Evolutionary conservation across 805 yeast genomes (phyloP).

Genomic region (Tetrapisispora fleetii): DNA sequence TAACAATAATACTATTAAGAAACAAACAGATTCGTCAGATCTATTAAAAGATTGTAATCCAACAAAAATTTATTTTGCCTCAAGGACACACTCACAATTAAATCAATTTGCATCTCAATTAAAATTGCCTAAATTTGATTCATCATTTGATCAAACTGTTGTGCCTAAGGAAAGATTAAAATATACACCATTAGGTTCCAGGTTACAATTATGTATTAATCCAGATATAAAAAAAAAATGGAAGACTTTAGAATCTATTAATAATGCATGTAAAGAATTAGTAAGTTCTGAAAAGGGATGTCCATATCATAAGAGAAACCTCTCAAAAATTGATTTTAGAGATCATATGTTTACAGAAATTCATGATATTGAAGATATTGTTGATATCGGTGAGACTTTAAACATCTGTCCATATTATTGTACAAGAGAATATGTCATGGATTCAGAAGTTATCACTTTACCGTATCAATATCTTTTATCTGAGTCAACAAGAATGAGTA

Average conservation of each 20-base stretch:
- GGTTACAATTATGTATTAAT: conserved; percentile 78
- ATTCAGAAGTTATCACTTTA: conserved; percentile 68
- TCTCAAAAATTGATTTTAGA: conserved; percentile 30
- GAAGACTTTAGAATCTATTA: conserved; percentile 45
- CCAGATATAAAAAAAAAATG: conserved; percentile 41
- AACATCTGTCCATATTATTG: conserved; percentile 79
- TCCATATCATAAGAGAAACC: conserved; percentile 28
- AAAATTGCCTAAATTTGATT: conserved; percentile 48
- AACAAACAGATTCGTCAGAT: not conserved
- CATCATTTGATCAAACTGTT: conserved; percentile 37
- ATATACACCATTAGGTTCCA: conserved; percentile 66
- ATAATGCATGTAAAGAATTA: conserved; percentile 72
- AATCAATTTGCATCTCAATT: conserved; percentile 72
- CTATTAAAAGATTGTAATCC: conserved; percentile 19
- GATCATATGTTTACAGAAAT: conserved; percentile 48
- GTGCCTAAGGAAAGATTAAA: conserved; percentile 44
- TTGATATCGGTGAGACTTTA: conserved; percentile 43
- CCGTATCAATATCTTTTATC: conserved; percentile 72
- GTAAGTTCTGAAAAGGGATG: conserved; percentile 35
- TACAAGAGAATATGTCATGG: conserved; percentile 42
- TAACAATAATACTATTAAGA: conserved; percentile 13
- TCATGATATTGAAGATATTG: conserved; percentile 75
- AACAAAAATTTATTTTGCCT: conserved; percentile 54
- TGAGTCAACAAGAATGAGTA: conserved; percentile 48
- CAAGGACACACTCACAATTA: conserved; percentile 87